These are phyloP conservation scores for Wickerhamomyces tratensis DNA, from an alignment of 805 yeast species.

Conservation along the genomic window DNA sequence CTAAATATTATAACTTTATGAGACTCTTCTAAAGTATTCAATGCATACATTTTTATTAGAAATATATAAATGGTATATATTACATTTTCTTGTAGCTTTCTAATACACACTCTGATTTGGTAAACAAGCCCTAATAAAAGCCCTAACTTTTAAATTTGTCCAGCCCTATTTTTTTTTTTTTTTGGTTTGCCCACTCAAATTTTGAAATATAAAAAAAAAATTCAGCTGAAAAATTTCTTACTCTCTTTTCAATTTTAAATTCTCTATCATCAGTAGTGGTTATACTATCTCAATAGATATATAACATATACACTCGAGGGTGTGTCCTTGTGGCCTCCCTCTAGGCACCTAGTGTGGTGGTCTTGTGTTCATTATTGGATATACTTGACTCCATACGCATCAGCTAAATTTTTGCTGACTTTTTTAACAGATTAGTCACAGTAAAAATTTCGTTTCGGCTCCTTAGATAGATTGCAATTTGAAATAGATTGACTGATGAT, in stretches of 20 bases:
- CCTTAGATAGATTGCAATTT: conserved; percentile 40
- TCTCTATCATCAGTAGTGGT: conserved; percentile 68
- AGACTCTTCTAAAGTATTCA: no score
- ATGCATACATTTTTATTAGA: no score
- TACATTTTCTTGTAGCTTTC: no score
- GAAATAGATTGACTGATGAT: conserved; percentile 15
- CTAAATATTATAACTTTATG: no score
- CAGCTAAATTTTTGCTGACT: conserved; percentile 71
- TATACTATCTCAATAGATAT: conserved; percentile 62
- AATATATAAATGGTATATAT: no score
- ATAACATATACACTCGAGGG: conserved; percentile 34
- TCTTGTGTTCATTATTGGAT: conserved; percentile 17
- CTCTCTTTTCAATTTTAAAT: conserved; percentile 16
- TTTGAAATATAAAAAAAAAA: no score
- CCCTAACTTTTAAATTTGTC: no score
- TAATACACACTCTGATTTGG: neutral
- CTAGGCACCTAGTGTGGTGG: conserved; percentile 20
- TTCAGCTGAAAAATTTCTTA: conserved; percentile 1
- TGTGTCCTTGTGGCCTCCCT: conserved; percentile 2
- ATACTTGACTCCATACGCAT: conserved; percentile 21
- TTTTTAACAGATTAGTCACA: conserved; percentile 65
- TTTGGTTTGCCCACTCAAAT: no score
- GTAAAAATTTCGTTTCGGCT: conserved; percentile 68
- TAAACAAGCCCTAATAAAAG: neutral
- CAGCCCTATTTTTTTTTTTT: no score